A percentile compares a stretch with the other conserved stretches of the same genome.
phyloP scores from a whole-genome alignment of 805 yeast species.

The Ogataea zsoltii region DNA sequence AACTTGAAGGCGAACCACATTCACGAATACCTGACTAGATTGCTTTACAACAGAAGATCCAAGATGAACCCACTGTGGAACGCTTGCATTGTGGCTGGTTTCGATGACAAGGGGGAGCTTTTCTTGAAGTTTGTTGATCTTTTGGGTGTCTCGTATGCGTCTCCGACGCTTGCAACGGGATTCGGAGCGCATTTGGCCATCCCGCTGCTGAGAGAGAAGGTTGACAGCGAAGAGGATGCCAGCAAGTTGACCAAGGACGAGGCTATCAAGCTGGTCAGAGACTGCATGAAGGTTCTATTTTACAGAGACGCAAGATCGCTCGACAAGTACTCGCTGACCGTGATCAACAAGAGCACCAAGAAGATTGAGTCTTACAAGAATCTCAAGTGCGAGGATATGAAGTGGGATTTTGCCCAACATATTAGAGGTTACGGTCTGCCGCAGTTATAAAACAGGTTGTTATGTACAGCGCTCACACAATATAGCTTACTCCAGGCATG shows the following conservation, averaged over 20 bases:
- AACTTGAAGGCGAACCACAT: conserved; percentile 79
- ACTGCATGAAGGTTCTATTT: conserved; percentile 90
- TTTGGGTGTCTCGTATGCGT: conserved; percentile 84
- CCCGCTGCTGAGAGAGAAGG: conserved; percentile 84
- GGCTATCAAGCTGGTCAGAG: conserved; percentile 74
- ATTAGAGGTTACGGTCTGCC: conserved; percentile 82
- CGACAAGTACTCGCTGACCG: conserved; percentile 80
- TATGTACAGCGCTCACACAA: conserved; percentile 11
- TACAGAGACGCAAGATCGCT: conserved; percentile 95
- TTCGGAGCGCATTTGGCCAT: conserved; percentile 94
- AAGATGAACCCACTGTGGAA: conserved; percentile 98
- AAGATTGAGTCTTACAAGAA: conserved; percentile 56
- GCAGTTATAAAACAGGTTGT: conserved; percentile 23
- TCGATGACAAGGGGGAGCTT: conserved; percentile 67
- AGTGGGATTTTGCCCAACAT: conserved; percentile 87
- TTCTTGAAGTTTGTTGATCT: conserved; percentile 86
- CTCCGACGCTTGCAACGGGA: conserved; percentile 93
- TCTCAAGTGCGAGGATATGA: conserved; percentile 69
- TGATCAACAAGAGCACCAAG: conserved; percentile 64
- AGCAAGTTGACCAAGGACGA: conserved; percentile 66
- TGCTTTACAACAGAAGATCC: conserved; percentile 83
- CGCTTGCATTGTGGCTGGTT: conserved; percentile 87
- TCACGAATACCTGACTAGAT: conserved; percentile 81
- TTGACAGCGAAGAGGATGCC: conserved; percentile 77
- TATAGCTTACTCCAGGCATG: conserved; percentile 53